Evolutionary conservation across 2,329 filamentous ascomycete species (phyloP).

Genomic region (Colletotrichum destructivum): DNA sequence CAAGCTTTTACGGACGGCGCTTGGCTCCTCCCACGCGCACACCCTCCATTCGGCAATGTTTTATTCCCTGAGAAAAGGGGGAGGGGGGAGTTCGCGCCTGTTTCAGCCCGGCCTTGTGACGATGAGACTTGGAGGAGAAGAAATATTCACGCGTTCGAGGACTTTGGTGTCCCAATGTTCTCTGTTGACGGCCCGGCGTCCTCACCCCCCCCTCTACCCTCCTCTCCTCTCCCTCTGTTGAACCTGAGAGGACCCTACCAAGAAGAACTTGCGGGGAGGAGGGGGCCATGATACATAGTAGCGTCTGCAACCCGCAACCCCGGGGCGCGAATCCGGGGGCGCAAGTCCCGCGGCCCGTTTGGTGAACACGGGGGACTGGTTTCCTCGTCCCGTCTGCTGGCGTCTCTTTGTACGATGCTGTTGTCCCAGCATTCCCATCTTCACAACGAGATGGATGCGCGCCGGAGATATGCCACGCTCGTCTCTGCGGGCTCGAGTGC

Average conservation of each 20-base stretch:
- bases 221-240: no score
- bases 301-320: slow-evolving; percentile 13
- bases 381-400: neutral
- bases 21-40: neutral
- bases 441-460: no score
- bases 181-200: no score
- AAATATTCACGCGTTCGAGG: no score
- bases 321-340: slow-evolving; percentile 15
- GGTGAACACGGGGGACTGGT: neutral
- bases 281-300: no score
- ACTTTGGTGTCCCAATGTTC: no score
- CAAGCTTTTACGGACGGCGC: neutral
- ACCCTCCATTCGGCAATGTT: no score
- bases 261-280: neutral
- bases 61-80: no score
- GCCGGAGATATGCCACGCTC: neutral
- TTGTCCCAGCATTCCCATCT: no score
- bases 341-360: neutral
- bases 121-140: no score
- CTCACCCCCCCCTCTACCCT: no score
- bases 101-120: neutral
- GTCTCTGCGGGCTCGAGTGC: neutral
- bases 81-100: neutral
- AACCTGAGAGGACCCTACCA: neutral
- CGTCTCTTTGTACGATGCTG: no score